Percentiles rank a stretch among this genome's conserved stretches.
These are phyloP conservation scores for Fusarium sp. DNA, from an alignment of 2,329 filamentous ascomycete species.

Conservation along the genomic window DNA sequence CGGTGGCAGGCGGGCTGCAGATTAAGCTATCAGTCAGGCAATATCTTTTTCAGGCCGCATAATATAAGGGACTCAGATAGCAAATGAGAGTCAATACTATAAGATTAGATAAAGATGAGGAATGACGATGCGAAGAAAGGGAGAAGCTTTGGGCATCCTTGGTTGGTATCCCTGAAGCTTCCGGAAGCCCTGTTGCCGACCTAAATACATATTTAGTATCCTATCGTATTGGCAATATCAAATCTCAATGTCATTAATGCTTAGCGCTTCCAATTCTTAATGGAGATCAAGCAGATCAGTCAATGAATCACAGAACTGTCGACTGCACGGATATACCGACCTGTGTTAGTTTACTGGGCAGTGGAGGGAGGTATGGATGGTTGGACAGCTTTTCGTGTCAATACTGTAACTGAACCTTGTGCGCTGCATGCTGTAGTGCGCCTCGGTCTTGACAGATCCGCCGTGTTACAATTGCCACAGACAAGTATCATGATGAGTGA, in stretches of 20 bases:
- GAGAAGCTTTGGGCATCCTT: constrained; percentile 7
- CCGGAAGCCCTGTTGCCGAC: constrained; percentile 12
- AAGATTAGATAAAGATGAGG: constrained; percentile 8
- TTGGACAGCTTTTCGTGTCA: background rate
- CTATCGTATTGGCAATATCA: constrained; percentile 14
- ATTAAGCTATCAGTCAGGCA: background rate
- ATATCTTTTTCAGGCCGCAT: background rate
- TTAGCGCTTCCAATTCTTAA: background rate
- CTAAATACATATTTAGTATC: background rate
- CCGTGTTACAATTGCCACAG: constrained; percentile 6
- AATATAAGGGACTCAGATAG: background rate
- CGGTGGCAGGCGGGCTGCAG: background rate
- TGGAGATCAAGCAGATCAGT: constrained; percentile 1
- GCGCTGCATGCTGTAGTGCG: background rate
- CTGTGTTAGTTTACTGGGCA: background rate
- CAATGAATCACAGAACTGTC: background rate
- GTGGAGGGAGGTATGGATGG: background rate
- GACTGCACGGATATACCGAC: background rate
- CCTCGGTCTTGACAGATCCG: background rate
- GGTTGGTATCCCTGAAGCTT: constrained; percentile 6
- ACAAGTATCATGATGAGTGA: background rate
- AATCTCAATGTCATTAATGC: constrained; percentile 14
- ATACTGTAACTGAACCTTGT: background rate
- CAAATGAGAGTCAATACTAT: constrained; percentile 1
- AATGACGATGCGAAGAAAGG: constrained; percentile 21